Conservation (phyloP, 1,139 yeast genomes). For the Petasospora rhodanensis region DNA sequence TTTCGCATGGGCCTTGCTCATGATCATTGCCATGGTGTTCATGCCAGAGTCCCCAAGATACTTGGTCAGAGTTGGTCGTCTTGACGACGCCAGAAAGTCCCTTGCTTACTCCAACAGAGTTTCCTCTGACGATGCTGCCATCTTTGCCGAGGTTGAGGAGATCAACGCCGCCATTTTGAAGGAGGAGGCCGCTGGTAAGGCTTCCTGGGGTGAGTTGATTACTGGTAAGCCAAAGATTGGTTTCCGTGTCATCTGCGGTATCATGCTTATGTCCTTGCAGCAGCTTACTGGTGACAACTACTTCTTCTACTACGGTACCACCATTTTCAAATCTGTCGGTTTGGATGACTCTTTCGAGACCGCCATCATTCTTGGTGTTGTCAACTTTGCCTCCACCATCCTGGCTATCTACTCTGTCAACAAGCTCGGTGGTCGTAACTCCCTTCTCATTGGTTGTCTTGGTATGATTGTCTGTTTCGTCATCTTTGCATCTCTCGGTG, state of each 20-base stretch:
- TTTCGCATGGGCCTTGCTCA: conserved; percentile 40
- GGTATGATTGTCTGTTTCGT: conserved; percentile 64
- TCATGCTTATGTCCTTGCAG: conserved; percentile 63
- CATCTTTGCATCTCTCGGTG: conserved; percentile 67
- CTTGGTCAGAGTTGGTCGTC: conserved; percentile 47
- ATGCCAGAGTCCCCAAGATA: conserved; percentile 83
- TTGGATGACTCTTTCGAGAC: conserved; percentile 69
- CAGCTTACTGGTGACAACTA: conserved; percentile 80
- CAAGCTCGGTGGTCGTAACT: conserved; percentile 63
- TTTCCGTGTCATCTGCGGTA: conserved; percentile 61
- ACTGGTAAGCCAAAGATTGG: conserved; percentile 52
- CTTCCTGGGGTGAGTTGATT: conserved; percentile 63
- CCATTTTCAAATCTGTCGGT: conserved; percentile 74
- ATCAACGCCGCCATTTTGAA: conserved; percentile 61
- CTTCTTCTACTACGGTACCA: conserved; percentile 79
- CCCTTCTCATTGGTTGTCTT: conserved; percentile 58
- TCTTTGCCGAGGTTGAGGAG: conserved; percentile 53
- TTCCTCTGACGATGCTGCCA: conserved; percentile 50
- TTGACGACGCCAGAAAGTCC: conserved; percentile 57
- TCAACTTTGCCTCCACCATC: conserved; percentile 73
- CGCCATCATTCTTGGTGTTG: conserved; percentile 71
- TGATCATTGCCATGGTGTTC: conserved; percentile 52
- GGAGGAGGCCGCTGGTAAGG: conserved; percentile 59
- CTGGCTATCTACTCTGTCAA: conserved; percentile 65
- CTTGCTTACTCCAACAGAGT: conserved; percentile 57